Conservation (phyloP, 2,329 filamentous ascomycete genomes). For the Colletotrichum tofieldiae region DNA sequence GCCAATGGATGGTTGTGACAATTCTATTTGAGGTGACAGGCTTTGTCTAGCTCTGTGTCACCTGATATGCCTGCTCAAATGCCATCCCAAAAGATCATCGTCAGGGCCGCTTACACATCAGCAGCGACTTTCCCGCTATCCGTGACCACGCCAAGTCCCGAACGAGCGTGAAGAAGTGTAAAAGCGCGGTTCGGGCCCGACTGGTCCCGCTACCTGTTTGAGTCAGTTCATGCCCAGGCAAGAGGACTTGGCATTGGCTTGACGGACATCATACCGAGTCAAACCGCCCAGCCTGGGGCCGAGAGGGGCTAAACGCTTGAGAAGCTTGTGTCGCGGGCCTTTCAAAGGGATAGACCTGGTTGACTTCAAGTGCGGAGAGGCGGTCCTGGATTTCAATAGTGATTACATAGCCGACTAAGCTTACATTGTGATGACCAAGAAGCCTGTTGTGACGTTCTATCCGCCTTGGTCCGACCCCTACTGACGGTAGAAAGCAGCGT, state of each 20-base stretch:
- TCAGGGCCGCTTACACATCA: background rate
- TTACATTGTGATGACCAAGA: background rate
- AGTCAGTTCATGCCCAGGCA: slow-evolving; percentile 19
- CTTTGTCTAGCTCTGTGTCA: too few relatives aligned
- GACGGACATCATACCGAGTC: slow-evolving; percentile 25
- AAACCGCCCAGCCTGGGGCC: background rate
- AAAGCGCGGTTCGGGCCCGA: background rate
- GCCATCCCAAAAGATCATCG: background rate
- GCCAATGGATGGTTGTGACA: too few relatives aligned
- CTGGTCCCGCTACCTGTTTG: background rate
- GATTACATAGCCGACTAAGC: slow-evolving; percentile 1
- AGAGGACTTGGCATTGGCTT: slow-evolving; percentile 12
- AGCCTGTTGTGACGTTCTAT: background rate
- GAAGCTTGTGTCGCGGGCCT: slow-evolving; percentile 10
- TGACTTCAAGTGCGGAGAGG: background rate
- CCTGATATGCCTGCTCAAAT: background rate
- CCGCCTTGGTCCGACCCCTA: background rate
- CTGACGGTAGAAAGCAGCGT: background rate
- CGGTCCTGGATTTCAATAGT: background rate
- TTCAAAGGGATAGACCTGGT: slow-evolving; percentile 8
- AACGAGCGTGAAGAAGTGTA: background rate
- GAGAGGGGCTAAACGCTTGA: background rate
- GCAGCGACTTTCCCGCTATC: too few relatives aligned
- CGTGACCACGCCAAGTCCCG: background rate
- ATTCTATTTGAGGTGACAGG: too few relatives aligned